These are phyloP conservation scores for Claviceps sp. DNA, from an alignment of 2,329 filamentous ascomycete species.

Conservation along the genomic window DNA sequence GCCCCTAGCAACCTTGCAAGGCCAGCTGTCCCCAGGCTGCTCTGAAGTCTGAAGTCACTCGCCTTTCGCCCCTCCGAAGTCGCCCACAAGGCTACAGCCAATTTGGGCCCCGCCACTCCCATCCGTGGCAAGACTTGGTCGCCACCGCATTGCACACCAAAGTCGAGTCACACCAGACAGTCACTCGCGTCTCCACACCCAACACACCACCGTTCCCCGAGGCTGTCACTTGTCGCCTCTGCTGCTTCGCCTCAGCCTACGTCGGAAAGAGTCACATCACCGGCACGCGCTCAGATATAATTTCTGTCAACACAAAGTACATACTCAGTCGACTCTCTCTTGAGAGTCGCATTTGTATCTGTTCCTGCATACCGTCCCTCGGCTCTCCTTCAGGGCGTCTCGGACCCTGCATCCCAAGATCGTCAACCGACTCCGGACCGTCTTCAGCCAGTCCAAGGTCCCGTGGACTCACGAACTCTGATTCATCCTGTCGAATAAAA, in stretches of 20 bases:
- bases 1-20: not conserved
- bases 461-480: not conserved
- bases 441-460: not conserved
- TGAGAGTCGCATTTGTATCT: slow-evolving; percentile 9
- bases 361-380: slow-evolving; percentile 18
- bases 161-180: slow-evolving; percentile 6
- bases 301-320: slow-evolving; percentile 8
- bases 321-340: not conserved
- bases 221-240: slow-evolving; percentile 8
- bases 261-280: slow-evolving; percentile 22
- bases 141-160: slow-evolving; percentile 13
- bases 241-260: slow-evolving; percentile 18
- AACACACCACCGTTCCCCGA: not conserved
- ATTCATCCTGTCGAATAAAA: not conserved
- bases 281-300: slow-evolving; percentile 17
- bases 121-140: slow-evolving; percentile 17
- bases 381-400: not conserved
- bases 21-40: not conserved
- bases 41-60: slow-evolving; percentile 1
- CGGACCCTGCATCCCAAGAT: not conserved
- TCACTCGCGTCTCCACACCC: not conserved
- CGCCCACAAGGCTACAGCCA: slow-evolving; percentile 11
- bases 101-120: slow-evolving; percentile 12
- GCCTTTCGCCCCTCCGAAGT: slow-evolving; percentile 23
- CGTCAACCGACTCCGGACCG: not conserved